These are phyloP conservation scores for Podaxis sp. DNA, from an alignment of 768 basidiomycete genomes.

Conservation along the genomic window DNA sequence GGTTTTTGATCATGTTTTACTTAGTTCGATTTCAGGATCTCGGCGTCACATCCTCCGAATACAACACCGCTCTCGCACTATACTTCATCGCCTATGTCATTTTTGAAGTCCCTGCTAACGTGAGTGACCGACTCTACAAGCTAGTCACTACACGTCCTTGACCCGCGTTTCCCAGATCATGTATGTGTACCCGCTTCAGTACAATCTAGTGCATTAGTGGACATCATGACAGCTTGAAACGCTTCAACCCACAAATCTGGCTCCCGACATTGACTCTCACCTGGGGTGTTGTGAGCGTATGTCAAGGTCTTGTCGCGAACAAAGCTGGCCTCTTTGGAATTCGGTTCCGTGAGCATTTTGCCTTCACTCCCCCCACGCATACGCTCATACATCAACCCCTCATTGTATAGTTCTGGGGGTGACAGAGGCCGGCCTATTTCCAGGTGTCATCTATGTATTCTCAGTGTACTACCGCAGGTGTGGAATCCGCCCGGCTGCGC, in stretches of 20 bases:
- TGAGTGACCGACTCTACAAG: conserved; percentile 22
- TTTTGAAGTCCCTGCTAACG: conserved; percentile 62
- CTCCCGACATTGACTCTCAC: conserved; percentile 54
- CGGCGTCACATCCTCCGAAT: conserved; percentile 44
- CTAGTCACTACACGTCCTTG: not conserved
- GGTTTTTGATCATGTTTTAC: not conserved
- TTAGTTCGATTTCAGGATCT: conserved; percentile 38
- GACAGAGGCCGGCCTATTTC: conserved; percentile 60
- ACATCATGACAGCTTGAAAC: conserved; percentile 43
- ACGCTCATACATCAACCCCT: not conserved
- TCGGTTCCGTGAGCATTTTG: conserved; percentile 42
- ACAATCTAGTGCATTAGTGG: not conserved
- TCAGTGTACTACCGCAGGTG: conserved; percentile 50
- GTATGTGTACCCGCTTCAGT: conserved; percentile 22
- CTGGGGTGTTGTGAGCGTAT: conserved; percentile 56
- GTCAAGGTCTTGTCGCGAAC: conserved; percentile 54
- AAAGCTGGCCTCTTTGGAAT: conserved; percentile 54
- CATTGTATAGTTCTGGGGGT: conserved; percentile 46
- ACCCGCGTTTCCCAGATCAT: conserved; percentile 34
- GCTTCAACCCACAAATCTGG: conserved; percentile 59
- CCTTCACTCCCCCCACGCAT: not conserved
- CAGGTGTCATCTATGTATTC: conserved; percentile 57
- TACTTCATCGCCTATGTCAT: conserved; percentile 61
- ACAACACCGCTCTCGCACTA: conserved; percentile 56
- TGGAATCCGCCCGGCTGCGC: no score